A percentile compares a stretch with the other conserved stretches of the same genome.
phyloP scores from a whole-genome alignment of 805 yeast species.

The Hyphopichia homilentoma region DNA sequence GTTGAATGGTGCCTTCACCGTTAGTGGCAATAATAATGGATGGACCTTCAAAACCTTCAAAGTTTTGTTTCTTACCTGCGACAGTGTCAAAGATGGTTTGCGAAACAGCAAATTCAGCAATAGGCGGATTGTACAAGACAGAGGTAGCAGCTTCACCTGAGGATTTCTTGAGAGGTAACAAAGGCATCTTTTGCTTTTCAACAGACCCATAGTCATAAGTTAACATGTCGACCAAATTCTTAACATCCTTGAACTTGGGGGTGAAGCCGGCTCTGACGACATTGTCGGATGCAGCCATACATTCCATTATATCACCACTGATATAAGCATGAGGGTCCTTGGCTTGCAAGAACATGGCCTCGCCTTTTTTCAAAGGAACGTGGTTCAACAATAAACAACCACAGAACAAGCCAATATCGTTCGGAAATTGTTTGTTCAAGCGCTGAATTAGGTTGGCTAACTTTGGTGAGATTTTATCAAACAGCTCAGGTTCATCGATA shows the following conservation, averaged over 20 bases:
- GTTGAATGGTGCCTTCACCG: constrained; percentile 62
- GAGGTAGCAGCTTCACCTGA: constrained; percentile 60
- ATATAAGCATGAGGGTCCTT: constrained; percentile 98
- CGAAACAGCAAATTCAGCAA: constrained; percentile 92
- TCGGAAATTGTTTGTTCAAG: constrained; percentile 83
- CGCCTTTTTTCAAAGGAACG: constrained; percentile 77
- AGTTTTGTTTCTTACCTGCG: constrained; percentile 48
- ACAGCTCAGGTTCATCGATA: constrained; percentile 50
- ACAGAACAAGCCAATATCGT: constrained; percentile 92
- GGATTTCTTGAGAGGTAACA: constrained; percentile 54
- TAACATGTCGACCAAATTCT: constrained; percentile 83
- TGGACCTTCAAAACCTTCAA: constrained; percentile 76
- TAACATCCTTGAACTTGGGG: constrained; percentile 97
- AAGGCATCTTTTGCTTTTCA: constrained; percentile 87
- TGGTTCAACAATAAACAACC: constrained; percentile 93
- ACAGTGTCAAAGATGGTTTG: constrained; percentile 60
- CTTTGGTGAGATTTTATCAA: constrained; percentile 43
- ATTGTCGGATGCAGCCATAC: constrained; percentile 99
- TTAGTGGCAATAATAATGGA: constrained; percentile 80
- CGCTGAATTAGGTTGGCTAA: constrained; percentile 74
- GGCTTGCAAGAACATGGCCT: constrained; percentile 95
- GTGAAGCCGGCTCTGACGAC: constrained; percentile 99
- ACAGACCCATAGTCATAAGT: constrained; percentile 88
- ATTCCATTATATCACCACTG: constrained; percentile 95
- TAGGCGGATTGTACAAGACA: constrained; percentile 88